phyloP scores from a whole-genome alignment of 768 basidiomycete species.

The Pleurotus tuber-regium region DNA sequence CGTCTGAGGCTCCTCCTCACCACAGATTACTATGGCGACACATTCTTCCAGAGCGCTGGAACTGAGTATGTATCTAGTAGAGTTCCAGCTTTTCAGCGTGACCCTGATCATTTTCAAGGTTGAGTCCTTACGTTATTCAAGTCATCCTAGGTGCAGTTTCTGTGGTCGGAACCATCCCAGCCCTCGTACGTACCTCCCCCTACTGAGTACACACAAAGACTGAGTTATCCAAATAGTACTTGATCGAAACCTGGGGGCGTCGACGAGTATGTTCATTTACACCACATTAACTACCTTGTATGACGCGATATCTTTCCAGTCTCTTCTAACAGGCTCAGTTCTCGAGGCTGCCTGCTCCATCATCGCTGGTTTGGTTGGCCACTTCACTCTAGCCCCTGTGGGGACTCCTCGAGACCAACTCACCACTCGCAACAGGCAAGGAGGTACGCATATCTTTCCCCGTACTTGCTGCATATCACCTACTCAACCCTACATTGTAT shows the following conservation, averaged over 20 bases:
- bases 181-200: conserved; percentile 39
- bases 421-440: conserved; percentile 54
- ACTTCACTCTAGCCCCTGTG: conserved; percentile 58
- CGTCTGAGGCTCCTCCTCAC: conserved; percentile 12
- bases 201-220: background rate
- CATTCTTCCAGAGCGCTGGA: conserved; percentile 75
- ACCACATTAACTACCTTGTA: background rate
- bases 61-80: conserved; percentile 48
- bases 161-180: conserved; percentile 69
- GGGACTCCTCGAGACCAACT: conserved; percentile 45
- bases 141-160: conserved; percentile 74
- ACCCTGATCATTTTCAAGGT: conserved; percentile 27
- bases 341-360: conserved; percentile 60
- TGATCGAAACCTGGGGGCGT: conserved; percentile 77
- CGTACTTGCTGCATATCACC: background rate
- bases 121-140: conserved; percentile 74
- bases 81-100: no score
- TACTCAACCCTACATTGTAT: background rate
- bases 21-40: conserved; percentile 77
- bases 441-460: conserved; percentile 27
- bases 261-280: conserved; percentile 51
- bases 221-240: conserved; percentile 26
- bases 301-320: conserved; percentile 29
- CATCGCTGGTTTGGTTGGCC: conserved; percentile 71
- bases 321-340: conserved; percentile 62